These are phyloP conservation scores for Pseudogymnoascus sp. DNA, from an alignment of 2,329 filamentous ascomycete genomes.

Conservation along the genomic window DNA sequence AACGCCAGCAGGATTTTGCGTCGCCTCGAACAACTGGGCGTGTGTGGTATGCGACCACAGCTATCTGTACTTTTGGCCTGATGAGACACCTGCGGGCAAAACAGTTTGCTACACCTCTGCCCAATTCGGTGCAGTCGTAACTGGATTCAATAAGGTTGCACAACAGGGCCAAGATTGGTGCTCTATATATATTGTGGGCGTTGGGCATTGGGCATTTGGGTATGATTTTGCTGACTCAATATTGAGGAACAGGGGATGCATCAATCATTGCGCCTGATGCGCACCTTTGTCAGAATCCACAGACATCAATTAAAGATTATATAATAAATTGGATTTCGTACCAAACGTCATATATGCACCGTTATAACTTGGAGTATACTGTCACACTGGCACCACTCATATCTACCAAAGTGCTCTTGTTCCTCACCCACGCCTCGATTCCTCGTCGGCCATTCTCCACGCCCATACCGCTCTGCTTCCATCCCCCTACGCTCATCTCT, in stretches of 20 bases:
- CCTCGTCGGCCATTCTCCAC: slow-evolving; percentile 79
- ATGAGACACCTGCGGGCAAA: not conserved
- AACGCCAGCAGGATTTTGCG: not conserved
- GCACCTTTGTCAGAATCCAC: not conserved
- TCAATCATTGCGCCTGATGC: not conserved
- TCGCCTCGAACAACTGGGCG: not conserved
- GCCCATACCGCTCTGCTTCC: slow-evolving; percentile 83
- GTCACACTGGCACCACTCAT: slow-evolving; percentile 59
- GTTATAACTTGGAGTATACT: slow-evolving; percentile 57
- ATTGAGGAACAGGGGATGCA: not conserved
- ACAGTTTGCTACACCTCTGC: not conserved
- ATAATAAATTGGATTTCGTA: not conserved
- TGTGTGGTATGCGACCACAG: not conserved
- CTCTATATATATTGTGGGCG: not conserved
- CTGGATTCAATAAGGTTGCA: not conserved
- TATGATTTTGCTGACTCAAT: no score
- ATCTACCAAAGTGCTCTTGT: slow-evolving; percentile 83
- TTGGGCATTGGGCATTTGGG: not conserved
- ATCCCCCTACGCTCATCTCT: slow-evolving; percentile 87
- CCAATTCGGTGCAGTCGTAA: not conserved
- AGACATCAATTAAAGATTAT: not conserved
- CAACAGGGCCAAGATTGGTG: not conserved
- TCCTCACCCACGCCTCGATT: slow-evolving; percentile 72
- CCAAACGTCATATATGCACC: not conserved
- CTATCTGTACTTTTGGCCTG: not conserved